These are phyloP conservation scores for Pseudozyma sp. DNA, from an alignment of 1,284 basidiomycete genomes.

Conservation along the genomic window DNA sequence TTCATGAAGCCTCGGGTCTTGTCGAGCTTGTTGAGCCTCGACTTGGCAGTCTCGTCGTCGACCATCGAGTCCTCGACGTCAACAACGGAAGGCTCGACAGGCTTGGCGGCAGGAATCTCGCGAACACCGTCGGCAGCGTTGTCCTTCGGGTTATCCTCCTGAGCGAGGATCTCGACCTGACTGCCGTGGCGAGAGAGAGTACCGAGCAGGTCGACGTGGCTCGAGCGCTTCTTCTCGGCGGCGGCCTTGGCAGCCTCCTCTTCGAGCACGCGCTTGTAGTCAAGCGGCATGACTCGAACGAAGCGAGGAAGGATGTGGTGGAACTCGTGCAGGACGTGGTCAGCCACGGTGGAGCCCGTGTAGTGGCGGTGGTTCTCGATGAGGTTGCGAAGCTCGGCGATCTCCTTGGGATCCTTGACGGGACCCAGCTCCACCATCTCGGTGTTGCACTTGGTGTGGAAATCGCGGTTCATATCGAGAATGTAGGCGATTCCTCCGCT, in stretches of 20 bases:
- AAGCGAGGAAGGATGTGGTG: slow-evolving; percentile 65
- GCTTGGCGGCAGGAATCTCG: slow-evolving; percentile 50
- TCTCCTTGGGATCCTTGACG: slow-evolving; percentile 63
- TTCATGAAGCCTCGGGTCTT: slow-evolving; percentile 67
- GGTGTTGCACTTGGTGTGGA: slow-evolving; percentile 62
- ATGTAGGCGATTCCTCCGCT: slow-evolving; percentile 67
- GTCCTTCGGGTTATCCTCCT: slow-evolving; percentile 48
- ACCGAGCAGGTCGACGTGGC: slow-evolving; percentile 66
- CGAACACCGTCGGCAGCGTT: slow-evolving; percentile 39
- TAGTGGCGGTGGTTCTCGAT: slow-evolving; percentile 68
- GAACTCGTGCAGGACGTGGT: slow-evolving; percentile 65
- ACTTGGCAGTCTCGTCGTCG: slow-evolving; percentile 64
- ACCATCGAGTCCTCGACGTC: slow-evolving; percentile 67
- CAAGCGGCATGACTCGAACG: slow-evolving; percentile 64
- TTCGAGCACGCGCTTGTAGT: slow-evolving; percentile 67
- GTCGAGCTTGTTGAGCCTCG: slow-evolving; percentile 64
- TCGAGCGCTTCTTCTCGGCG: slow-evolving; percentile 66
- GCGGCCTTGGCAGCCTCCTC: slow-evolving; percentile 66
- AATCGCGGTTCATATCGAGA: slow-evolving; percentile 66
- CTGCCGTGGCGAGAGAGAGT: slow-evolving; percentile 64
- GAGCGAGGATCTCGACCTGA: slow-evolving; percentile 59
- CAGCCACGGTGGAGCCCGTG: slow-evolving; percentile 63
- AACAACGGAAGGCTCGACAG: slow-evolving; percentile 59
- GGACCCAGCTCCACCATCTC: slow-evolving; percentile 66
- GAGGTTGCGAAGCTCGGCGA: slow-evolving; percentile 66